These are phyloP conservation scores for Oryza punctata DNA, from an alignment of 176 grass and related monocot species.

Conservation along the genomic window DNA sequence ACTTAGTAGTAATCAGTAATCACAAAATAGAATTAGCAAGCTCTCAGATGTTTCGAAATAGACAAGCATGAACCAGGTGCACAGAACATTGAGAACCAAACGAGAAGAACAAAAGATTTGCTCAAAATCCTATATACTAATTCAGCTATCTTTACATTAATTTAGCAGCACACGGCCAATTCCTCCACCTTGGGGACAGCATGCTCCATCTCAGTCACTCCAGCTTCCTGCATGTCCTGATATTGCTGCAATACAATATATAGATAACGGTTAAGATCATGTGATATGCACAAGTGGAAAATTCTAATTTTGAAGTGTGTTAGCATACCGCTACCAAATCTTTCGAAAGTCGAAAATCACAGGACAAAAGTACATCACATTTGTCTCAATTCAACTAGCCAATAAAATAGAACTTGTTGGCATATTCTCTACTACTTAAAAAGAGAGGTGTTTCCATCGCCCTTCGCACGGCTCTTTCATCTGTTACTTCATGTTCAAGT, in stretches of 20 bases:
- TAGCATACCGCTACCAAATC: background rate
- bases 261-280: background rate
- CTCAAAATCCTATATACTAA: background rate
- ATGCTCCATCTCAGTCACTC: background rate
- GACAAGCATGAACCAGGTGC: background rate
- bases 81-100: background rate
- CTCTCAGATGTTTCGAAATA: background rate
- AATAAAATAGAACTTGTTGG: background rate
- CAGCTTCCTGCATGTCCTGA: background rate
- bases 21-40: background rate
- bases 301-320: background rate
- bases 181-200: background rate
- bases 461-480: too few relatives aligned
- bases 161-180: slow-evolving; percentile 2
- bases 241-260: slow-evolving; percentile 22
- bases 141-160: background rate
- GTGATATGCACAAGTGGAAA: background rate
- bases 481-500: too few relatives aligned
- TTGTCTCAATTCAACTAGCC: background rate
- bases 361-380: background rate
- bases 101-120: background rate
- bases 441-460: too few relatives aligned
- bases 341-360: background rate
- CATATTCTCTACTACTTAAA: background rate
- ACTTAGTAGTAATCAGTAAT: background rate